Evolutionary conservation across 1,284 basidiomycete species (phyloP), one percentile per base, ranked within the genome.

Genomic region (Pseudozyma tsukubaensis): DNA sequence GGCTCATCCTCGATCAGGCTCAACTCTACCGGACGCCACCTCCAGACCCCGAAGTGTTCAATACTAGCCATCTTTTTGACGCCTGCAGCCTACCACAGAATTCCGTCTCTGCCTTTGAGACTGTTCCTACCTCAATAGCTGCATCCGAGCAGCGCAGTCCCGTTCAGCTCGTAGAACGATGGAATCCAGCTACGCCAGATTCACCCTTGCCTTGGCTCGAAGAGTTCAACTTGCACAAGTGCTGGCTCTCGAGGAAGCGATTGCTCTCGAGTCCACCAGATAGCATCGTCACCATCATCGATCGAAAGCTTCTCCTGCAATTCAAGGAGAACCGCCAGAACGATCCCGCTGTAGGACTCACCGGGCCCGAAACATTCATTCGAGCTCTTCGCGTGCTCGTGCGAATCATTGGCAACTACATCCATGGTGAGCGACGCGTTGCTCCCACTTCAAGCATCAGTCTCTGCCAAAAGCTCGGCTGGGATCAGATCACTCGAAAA

Each of bases 391-490:
- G 59, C 13, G 61, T 76, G 32, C 56, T 76, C 4, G 29, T 76
- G 9, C 48, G 56, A n/a, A 39, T 74, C 44, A 47, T 76, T 36
- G 74, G 74, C 29, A 77, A 77, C 53, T 70, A 53, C 21, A 57
- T 72, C 1, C 71, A 78, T 36, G 77, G 77, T 34, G 72, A 77
- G 32, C 45, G 58, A 44, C 58, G 77, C 16, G 21, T 51, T n/a
- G 65, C 57, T 12, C 58, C 63, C 3, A 69, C 72, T 24, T 53
- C 56, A 1, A 70, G 57, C 49, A n/a, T 29, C n/a, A 62, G 49
- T 21, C 54, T 77, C 42, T 50, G 47, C 2, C 66, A 71, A 19
- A 77, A 75, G 58, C 65, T 78, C 21, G 72, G 69, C 4, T 76
- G 68, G 68, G 73, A 76, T 32, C 50, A 54, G 21, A 39, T 35